A percentile compares a stretch with the other conserved stretches of the same genome.
Conservation (phyloP, 2,329 filamentous ascomycete genomes). For the Fusarium foetens region DNA sequence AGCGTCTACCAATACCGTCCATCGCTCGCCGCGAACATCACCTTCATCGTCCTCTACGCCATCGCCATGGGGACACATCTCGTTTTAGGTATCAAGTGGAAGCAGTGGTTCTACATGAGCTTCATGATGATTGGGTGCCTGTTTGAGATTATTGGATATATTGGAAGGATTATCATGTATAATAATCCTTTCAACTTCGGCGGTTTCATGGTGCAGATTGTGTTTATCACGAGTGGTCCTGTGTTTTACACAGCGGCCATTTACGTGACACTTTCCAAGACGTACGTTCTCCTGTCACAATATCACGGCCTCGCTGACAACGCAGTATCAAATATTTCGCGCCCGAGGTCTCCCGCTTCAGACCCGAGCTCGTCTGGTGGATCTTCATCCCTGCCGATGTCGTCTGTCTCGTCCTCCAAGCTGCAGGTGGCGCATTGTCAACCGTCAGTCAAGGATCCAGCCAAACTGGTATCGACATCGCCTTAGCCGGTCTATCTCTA, state of each 20-base stretch:
- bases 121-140: slow-evolving; percentile 65
- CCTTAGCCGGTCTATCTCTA: slow-evolving; percentile 64
- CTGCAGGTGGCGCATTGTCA: slow-evolving; percentile 63
- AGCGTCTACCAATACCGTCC: slow-evolving; percentile 61
- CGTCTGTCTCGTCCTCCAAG: slow-evolving; percentile 65
- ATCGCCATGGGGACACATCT: slow-evolving; percentile 58
- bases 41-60: slow-evolving; percentile 57
- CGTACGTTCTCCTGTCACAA: slow-evolving; percentile 34
- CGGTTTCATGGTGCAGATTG: slow-evolving; percentile 72
- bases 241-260: slow-evolving; percentile 66
- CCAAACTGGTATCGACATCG: slow-evolving; percentile 51
- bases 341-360: slow-evolving; percentile 53
- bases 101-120: slow-evolving; percentile 55
- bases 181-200: slow-evolving; percentile 66
- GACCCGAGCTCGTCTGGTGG: slow-evolving; percentile 55
- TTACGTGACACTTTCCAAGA: slow-evolving; percentile 67
- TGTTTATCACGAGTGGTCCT: slow-evolving; percentile 54
- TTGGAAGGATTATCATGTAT: slow-evolving; percentile 65
- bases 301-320: background rate
- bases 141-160: slow-evolving; percentile 71
- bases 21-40: slow-evolving; percentile 53
- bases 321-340: slow-evolving; percentile 53
- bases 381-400: slow-evolving; percentile 64
- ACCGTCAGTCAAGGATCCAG: slow-evolving; percentile 57
- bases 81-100: slow-evolving; percentile 54